These are phyloP conservation scores for Arxiozyma slooffiae DNA, from an alignment of 1,139 yeast species.

Conservation along the genomic window DNA sequence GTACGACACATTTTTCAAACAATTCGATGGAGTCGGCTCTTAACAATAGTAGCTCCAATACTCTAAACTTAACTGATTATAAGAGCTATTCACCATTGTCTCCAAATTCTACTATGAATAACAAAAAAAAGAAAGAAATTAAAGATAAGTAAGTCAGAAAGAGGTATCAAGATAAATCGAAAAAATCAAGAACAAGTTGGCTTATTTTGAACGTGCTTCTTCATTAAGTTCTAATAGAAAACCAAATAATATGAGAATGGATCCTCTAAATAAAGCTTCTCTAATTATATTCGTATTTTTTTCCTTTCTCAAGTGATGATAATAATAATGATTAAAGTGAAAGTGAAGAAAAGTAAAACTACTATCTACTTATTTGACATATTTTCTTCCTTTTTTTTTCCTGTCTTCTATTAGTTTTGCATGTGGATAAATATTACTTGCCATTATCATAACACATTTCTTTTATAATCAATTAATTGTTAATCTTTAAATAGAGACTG, in stretches of 20 bases:
- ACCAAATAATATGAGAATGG: slow-evolving; percentile 18
- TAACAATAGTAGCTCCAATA: slow-evolving; percentile 6
- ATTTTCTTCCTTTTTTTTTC: not conserved
- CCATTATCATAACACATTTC: slow-evolving; percentile 8
- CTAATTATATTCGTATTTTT: slow-evolving; percentile 25
- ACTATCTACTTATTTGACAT: not conserved
- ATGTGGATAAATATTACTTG: not conserved
- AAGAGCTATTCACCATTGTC: slow-evolving; percentile 22
- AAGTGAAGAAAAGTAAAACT: slow-evolving; percentile 32
- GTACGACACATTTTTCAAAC: slow-evolving; percentile 44
- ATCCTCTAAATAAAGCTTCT: not conserved
- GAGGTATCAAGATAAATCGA: slow-evolving; percentile 75
- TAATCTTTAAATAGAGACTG: slow-evolving; percentile 1
- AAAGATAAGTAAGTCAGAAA: slow-evolving; percentile 44
- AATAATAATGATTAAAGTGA: slow-evolving; percentile 30
- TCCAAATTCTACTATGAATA: slow-evolving; percentile 23
- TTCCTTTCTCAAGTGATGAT: slow-evolving; percentile 40
- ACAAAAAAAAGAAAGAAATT: slow-evolving; percentile 28
- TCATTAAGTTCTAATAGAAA: slow-evolving; percentile 28
- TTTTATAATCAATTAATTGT: not conserved
- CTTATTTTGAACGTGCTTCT: slow-evolving; percentile 47
- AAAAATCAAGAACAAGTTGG: slow-evolving; percentile 71
- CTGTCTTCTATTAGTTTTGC: not conserved
- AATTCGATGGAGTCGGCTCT: slow-evolving; percentile 28
- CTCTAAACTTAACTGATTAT: not conserved